Conservation (phyloP, 2,329 filamentous ascomycete genomes). For the Tolypocladium inflatum region DNA sequence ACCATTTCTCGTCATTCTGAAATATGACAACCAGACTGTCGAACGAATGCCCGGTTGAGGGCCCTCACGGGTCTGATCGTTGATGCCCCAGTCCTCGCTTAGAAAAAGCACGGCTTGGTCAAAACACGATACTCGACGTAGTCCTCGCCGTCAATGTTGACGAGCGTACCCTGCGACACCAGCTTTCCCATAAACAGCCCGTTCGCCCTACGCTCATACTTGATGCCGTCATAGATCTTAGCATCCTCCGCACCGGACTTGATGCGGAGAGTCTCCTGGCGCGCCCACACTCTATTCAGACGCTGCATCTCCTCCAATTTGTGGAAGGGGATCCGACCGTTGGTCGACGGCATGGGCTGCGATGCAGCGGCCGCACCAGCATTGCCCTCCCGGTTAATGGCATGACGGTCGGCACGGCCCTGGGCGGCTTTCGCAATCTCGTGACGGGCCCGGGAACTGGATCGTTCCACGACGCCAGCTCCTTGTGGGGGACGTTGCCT, state of each 20-base stretch:
- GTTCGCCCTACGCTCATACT: constrained; percentile 51
- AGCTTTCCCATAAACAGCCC: constrained; percentile 54
- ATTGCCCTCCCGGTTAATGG: constrained; percentile 29
- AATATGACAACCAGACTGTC: too few species aligned
- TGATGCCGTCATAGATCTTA: constrained; percentile 50
- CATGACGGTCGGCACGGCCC: constrained; percentile 38
- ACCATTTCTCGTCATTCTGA: too few species aligned
- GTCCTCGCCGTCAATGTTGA: constrained; percentile 57
- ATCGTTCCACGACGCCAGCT: constrained; percentile 31
- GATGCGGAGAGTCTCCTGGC: constrained; percentile 39
- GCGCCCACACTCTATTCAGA: constrained; percentile 45
- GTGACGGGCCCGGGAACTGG: constrained; percentile 38
- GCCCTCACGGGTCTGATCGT: too few species aligned
- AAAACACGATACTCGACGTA: constrained; percentile 58
- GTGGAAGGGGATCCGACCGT: constrained; percentile 26
- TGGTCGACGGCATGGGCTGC: constrained; percentile 8
- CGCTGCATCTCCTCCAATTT: constrained; percentile 40
- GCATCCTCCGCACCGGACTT: constrained; percentile 37
- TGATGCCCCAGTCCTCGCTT: constrained; percentile 1
- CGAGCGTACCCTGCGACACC: constrained; percentile 49
- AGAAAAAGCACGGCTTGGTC: constrained; percentile 54
- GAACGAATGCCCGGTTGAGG: too few species aligned
- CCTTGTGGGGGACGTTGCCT: constrained; percentile 10
- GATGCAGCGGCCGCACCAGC: constrained; percentile 15
- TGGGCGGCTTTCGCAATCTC: constrained; percentile 44